These are phyloP conservation scores for Aspergillus eucalypticola DNA, from an alignment of 2,329 filamentous ascomycete species.

Conservation along the genomic window DNA sequence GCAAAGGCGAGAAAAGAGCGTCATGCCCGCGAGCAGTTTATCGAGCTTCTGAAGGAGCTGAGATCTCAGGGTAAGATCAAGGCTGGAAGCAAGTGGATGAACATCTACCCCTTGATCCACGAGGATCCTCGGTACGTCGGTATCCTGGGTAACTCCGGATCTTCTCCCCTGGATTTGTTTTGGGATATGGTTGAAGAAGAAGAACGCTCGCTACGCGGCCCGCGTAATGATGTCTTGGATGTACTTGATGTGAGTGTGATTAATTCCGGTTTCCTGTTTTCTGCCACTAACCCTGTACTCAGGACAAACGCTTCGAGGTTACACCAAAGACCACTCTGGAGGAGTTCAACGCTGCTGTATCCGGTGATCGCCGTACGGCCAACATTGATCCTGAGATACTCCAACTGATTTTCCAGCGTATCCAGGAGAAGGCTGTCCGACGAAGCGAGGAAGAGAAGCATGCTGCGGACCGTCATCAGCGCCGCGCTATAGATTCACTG, in stretches of 20 bases:
- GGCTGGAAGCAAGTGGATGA: constrained; percentile 85
- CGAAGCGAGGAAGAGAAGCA: constrained; percentile 82
- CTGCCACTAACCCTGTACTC: constrained; percentile 39
- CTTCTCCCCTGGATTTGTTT: constrained; percentile 85
- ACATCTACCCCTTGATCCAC: constrained; percentile 72
- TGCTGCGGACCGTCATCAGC: constrained; percentile 79
- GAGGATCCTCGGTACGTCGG: constrained; percentile 79
- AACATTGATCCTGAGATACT: constrained; percentile 79
- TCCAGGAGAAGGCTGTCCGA: constrained; percentile 82
- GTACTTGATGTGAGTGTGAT: constrained; percentile 72
- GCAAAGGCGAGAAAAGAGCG: constrained; percentile 78
- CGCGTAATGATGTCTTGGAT: constrained; percentile 80
- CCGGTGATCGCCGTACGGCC: constrained; percentile 83
- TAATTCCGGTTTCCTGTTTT: not conserved
- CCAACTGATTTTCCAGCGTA: constrained; percentile 78
- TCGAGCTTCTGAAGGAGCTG: constrained; percentile 72
- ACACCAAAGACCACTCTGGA: constrained; percentile 82
- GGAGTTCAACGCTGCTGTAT: constrained; percentile 81
- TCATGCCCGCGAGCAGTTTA: constrained; percentile 80
- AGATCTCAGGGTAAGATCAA: constrained; percentile 77
- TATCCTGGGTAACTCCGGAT: constrained; percentile 82
- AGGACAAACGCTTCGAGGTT: constrained; percentile 92
- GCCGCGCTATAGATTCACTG: constrained; percentile 78
- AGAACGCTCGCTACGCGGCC: constrained; percentile 78
- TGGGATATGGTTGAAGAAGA: constrained; percentile 96